phyloP scores from a whole-genome alignment of 805 yeast genomes.

The Ogataea neopini region DNA sequence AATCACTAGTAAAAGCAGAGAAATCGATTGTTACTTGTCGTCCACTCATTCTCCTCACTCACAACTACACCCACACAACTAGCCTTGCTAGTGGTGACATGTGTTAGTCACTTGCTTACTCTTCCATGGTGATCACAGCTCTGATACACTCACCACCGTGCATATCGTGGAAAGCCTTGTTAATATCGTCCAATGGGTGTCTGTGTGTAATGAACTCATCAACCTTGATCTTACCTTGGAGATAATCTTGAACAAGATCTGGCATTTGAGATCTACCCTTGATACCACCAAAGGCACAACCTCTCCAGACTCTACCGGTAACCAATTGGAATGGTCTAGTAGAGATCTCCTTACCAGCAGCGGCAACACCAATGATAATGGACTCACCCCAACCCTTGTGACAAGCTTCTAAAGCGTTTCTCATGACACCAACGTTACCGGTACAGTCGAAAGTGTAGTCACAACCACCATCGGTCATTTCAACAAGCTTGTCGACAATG shows the following conservation, averaged over 20 bases:
- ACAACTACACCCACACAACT: too few relatives aligned
- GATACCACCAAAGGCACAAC: conserved; percentile 99
- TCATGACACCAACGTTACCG: conserved; percentile 94
- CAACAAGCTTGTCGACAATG: conserved; percentile 79
- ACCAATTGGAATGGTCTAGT: conserved; percentile 99
- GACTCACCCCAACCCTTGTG: conserved; percentile 99
- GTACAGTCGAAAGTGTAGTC: conserved; percentile 98
- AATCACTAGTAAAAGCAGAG: not conserved
- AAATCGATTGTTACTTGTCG: too few relatives aligned
- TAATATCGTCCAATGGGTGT: conserved; percentile 74
- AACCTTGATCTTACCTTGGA: conserved; percentile 78
- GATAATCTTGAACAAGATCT: conserved; percentile 81
- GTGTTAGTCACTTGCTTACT: too few relatives aligned
- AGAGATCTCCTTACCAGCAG: conserved; percentile 94
- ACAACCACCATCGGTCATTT: conserved; percentile 94
- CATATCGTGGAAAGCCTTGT: conserved; percentile 91
- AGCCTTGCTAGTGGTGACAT: too few relatives aligned
- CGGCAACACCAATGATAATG: conserved; percentile 95
- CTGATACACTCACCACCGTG: conserved; percentile 93
- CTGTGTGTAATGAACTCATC: conserved; percentile 95
- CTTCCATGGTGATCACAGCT: conserved; percentile 59
- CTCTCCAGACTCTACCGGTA: conserved; percentile 98
- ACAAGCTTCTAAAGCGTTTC: conserved; percentile 93
- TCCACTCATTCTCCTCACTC: too few relatives aligned
- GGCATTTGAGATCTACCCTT: conserved; percentile 97